Percentiles rank a stretch among this genome's conserved stretches.
These are phyloP conservation scores for Linaria vulgaris DNA, from an alignment of 257 asterid genomes.

Conservation along the genomic window DNA sequence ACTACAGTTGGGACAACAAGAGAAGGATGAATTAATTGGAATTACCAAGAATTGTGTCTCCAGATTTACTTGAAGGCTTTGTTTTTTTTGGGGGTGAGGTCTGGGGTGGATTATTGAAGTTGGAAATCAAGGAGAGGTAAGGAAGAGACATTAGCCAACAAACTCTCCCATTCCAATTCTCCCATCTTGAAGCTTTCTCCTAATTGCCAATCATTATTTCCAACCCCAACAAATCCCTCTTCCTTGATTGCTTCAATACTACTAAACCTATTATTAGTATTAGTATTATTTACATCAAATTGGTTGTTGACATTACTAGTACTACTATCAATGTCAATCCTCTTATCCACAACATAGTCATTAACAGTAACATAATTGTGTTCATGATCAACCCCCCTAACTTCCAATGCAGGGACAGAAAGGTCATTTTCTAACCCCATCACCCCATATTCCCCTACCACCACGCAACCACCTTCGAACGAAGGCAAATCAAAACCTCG, in stretches of 20 bases:
- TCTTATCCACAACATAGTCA: constrained; percentile 37
- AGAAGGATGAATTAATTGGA: no score
- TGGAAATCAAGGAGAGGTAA: constrained; percentile 87
- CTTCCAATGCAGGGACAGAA: constrained; percentile 63
- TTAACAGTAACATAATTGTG: constrained; percentile 29
- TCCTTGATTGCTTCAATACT: constrained; percentile 33
- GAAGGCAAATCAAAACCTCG: constrained; percentile 26
- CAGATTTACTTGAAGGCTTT: no score
- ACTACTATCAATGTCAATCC: constrained; percentile 20
- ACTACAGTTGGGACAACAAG: background rate
- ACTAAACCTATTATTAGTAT: constrained; percentile 16
- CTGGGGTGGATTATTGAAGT: constrained; percentile 31
- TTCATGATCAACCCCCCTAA: constrained; percentile 29
- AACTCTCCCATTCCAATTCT: constrained; percentile 96
- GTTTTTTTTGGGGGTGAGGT: background rate
- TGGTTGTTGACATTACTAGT: constrained; percentile 23
- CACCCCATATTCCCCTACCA: constrained; percentile 40
- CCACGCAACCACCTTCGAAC: background rate
- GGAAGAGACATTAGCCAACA: constrained; percentile 90
- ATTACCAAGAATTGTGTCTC: no score
- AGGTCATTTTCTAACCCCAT: constrained; percentile 69
- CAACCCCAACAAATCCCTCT: constrained; percentile 63
- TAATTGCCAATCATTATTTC: constrained; percentile 72
- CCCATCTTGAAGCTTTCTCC: constrained; percentile 44
- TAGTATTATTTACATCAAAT: constrained; percentile 15